Conservation (phyloP, 2,329 filamentous ascomycete genomes). For the Mycocentrospora acerina region DNA sequence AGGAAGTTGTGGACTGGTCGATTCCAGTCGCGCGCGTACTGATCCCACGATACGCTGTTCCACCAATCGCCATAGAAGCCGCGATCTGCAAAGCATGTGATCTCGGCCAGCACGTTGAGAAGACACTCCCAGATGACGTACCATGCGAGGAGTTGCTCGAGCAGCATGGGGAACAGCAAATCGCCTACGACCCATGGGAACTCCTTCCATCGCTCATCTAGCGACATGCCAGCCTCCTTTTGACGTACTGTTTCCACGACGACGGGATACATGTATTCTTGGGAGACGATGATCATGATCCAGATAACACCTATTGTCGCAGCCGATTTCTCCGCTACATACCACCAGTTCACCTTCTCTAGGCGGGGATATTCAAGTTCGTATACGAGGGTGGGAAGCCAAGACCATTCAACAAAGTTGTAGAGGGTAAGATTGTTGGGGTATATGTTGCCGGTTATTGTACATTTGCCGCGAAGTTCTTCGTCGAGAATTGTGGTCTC, state of each 20-base stretch:
- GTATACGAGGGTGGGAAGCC: slow-evolving; percentile 75
- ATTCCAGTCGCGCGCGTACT: slow-evolving; percentile 81
- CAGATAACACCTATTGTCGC: slow-evolving; percentile 73
- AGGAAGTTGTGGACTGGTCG: slow-evolving; percentile 78
- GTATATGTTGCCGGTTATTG: slow-evolving; percentile 55
- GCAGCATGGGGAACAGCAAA: slow-evolving; percentile 75
- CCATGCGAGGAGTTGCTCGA: slow-evolving; percentile 76
- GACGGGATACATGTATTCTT: slow-evolving; percentile 75
- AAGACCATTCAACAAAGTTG: slow-evolving; percentile 72
- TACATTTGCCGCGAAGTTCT: slow-evolving; percentile 66
- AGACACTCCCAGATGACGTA: slow-evolving; percentile 74
- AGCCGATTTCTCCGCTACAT: slow-evolving; percentile 70
- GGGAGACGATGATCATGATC: slow-evolving; percentile 77
- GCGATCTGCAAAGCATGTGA: slow-evolving; percentile 75
- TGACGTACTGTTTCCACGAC: slow-evolving; percentile 67
- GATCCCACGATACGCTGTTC: slow-evolving; percentile 65
- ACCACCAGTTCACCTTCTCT: slow-evolving; percentile 70
- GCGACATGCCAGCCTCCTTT: slow-evolving; percentile 65
- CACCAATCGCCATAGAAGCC: slow-evolving; percentile 63
- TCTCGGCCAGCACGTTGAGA: slow-evolving; percentile 73
- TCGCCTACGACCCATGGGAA: slow-evolving; percentile 77
- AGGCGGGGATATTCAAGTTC: slow-evolving; percentile 76
- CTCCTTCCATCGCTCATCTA: slow-evolving; percentile 62
- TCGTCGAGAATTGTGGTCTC: slow-evolving; percentile 66
- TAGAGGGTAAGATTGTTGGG: slow-evolving; percentile 66